phyloP scores from a whole-genome alignment of 139 green algal genomes.

The Chlamydomonas eustigma region DNA sequence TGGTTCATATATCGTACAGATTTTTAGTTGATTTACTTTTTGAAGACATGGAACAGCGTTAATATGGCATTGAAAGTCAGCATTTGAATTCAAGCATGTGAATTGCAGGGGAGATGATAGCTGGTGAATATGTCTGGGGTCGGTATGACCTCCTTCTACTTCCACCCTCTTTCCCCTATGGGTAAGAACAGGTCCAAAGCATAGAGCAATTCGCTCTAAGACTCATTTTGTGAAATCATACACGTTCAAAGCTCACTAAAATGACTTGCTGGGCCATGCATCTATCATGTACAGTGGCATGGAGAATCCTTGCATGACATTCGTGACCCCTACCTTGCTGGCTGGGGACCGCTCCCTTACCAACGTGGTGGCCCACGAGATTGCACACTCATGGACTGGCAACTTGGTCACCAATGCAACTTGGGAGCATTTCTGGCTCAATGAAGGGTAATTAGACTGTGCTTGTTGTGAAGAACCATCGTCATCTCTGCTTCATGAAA shows the following conservation, averaged over 20 bases:
- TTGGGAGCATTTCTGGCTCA: slow-evolving; percentile 66
- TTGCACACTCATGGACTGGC: slow-evolving; percentile 89
- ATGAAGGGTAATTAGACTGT: slow-evolving; percentile 44
- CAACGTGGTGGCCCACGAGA: slow-evolving; percentile 89
- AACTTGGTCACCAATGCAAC: slow-evolving; percentile 88
- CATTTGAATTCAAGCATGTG: not conserved
- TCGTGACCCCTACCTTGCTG: slow-evolving; percentile 86
- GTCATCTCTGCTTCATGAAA: too few relatives aligned
- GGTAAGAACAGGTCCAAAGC: not conserved
- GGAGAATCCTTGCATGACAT: slow-evolving; percentile 86
- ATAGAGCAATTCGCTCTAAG: too few relatives aligned
- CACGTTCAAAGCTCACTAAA: too few relatives aligned
- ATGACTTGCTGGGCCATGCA: slow-evolving; percentile 16
- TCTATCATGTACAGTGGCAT: slow-evolving; percentile 10
- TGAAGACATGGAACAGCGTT: not conserved
- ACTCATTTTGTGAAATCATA: too few relatives aligned
- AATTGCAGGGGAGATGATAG: slow-evolving; percentile 63
- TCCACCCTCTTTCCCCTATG: slow-evolving; percentile 60
- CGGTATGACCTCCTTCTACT: slow-evolving; percentile 92
- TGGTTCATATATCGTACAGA: too few relatives aligned
- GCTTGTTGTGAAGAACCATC: too few relatives aligned
- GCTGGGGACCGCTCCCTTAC: slow-evolving; percentile 74
- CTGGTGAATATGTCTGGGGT: slow-evolving; percentile 88
- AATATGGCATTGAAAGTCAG: not conserved
- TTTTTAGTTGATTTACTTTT: too few relatives aligned